Percentiles rank a stretch among this genome's conserved stretches.
Conservation (phyloP, 441 rosid species). For the Corymbia citriodora region DNA sequence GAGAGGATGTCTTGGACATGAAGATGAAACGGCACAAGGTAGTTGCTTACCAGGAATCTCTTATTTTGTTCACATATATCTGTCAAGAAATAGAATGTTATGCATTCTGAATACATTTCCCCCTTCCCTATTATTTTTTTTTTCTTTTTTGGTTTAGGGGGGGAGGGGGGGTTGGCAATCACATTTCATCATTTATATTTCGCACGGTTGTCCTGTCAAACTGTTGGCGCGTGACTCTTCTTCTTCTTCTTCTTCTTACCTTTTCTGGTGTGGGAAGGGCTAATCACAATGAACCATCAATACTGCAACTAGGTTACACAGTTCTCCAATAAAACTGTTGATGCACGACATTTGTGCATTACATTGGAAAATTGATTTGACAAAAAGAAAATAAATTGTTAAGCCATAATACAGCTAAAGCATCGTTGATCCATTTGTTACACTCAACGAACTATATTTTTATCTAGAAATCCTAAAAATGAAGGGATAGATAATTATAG, state of each 20-base stretch:
- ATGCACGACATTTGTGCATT: background rate
- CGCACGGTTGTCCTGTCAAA: background rate
- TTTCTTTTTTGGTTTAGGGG: too few relatives aligned
- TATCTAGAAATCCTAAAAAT: background rate
- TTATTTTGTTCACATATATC: fast-evolving
- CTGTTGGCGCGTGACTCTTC: background rate
- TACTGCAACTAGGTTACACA: background rate
- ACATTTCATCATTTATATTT: background rate
- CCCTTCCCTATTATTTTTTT: background rate
- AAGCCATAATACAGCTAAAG: background rate
- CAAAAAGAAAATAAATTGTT: background rate
- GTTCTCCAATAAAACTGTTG: background rate
- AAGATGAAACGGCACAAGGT: background rate
- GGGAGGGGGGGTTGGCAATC: fast-evolving
- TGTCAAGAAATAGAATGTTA: background rate
- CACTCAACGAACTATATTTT: background rate
- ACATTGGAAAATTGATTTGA: background rate
- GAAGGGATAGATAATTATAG: background rate
- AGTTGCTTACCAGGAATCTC: background rate
- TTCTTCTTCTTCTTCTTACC: background rate
- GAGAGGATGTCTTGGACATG: background rate
- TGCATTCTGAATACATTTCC: background rate
- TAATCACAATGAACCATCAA: background rate
- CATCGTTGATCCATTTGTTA: background rate
- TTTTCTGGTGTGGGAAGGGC: background rate